A percentile compares a stretch with the other conserved stretches of the same genome.
Evolutionary conservation across 1,284 basidiomycete genomes (phyloP).

Genomic region (Boletus mariae): DNA sequence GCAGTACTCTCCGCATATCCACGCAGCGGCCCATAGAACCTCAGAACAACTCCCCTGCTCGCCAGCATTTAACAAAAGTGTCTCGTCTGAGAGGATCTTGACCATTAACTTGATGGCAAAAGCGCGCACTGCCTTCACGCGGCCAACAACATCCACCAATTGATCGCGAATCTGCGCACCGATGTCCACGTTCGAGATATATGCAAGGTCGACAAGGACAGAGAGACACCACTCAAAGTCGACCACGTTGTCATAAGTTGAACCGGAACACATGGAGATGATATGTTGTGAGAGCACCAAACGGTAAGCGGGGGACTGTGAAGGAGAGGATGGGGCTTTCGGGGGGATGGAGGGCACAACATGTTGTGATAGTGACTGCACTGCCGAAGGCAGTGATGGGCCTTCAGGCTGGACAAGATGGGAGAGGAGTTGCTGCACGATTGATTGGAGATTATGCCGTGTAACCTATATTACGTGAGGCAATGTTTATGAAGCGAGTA

Average conservation of each 20-base stretch:
- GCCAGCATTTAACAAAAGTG: conserved; percentile 57
- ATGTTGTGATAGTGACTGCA: conserved; percentile 57
- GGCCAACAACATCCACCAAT: conserved; percentile 82
- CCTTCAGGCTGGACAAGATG: conserved; percentile 74
- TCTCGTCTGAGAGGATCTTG: conserved; percentile 74
- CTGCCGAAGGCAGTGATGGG: conserved; percentile 52
- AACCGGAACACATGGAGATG: conserved; percentile 76
- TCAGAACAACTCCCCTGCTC: conserved; percentile 72
- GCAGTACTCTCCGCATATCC: conserved; percentile 94
- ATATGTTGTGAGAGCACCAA: conserved; percentile 78
- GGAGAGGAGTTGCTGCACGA: conserved; percentile 83
- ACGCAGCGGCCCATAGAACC: conserved; percentile 88
- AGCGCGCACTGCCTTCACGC: conserved; percentile 73
- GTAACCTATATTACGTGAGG: conserved; percentile 57
- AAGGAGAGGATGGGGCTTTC: conserved; percentile 46
- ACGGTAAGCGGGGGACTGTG: conserved; percentile 77
- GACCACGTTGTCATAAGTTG: conserved; percentile 82
- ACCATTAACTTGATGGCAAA: conserved; percentile 83
- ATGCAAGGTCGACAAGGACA: conserved; percentile 85
- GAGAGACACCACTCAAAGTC: conserved; percentile 98
- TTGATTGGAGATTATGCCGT: conserved; percentile 79
- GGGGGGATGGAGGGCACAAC: conserved; percentile 39
- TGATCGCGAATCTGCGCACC: conserved; percentile 76
- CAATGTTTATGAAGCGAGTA: neutral
- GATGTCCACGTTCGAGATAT: conserved; percentile 76